These are phyloP conservation scores for Podospora pseudopauciseta DNA, from an alignment of 495 filamentous ascomycete species.

Conservation along the genomic window DNA sequence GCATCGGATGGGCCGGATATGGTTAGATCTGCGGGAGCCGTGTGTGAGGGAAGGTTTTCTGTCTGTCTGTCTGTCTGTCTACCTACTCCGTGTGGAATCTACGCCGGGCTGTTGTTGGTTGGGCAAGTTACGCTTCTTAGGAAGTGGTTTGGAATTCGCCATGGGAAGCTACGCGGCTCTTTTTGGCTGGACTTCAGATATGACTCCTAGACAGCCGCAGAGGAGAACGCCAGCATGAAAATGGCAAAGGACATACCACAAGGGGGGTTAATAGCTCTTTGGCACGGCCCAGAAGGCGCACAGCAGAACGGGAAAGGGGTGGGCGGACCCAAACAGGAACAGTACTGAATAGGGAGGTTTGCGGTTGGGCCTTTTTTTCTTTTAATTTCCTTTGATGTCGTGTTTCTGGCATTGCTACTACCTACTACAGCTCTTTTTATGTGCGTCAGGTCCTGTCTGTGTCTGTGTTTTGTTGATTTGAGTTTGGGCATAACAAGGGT, in stretches of 20 bases:
- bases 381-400: slow-evolving; percentile 6
- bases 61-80: not conserved
- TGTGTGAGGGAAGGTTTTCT: slow-evolving; percentile 1
- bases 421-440: slow-evolving; percentile 6
- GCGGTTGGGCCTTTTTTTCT: slow-evolving; percentile 13
- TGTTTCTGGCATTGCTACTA: slow-evolving; percentile 11
- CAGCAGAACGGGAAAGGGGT: not conserved
- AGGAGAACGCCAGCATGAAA: not conserved
- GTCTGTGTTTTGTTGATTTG: slow-evolving; percentile 28
- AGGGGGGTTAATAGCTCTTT: not conserved
- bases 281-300: not conserved
- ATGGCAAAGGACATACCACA: not conserved
- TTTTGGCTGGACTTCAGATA: not conserved
- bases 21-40: slow-evolving; percentile 22
- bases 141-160: not conserved
- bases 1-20: slow-evolving; percentile 24
- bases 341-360: slow-evolving; percentile 16
- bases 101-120: not conserved
- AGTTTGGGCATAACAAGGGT: slow-evolving; percentile 31
- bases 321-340: slow-evolving; percentile 13
- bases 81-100: slow-evolving; percentile 5
- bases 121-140: not conserved
- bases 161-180: not conserved
- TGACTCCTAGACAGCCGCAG: not conserved
- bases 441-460: slow-evolving; percentile 17